These are phyloP conservation scores for Kalmusia sp. DNA, from an alignment of 2,329 filamentous ascomycete species.

Conservation along the genomic window DNA sequence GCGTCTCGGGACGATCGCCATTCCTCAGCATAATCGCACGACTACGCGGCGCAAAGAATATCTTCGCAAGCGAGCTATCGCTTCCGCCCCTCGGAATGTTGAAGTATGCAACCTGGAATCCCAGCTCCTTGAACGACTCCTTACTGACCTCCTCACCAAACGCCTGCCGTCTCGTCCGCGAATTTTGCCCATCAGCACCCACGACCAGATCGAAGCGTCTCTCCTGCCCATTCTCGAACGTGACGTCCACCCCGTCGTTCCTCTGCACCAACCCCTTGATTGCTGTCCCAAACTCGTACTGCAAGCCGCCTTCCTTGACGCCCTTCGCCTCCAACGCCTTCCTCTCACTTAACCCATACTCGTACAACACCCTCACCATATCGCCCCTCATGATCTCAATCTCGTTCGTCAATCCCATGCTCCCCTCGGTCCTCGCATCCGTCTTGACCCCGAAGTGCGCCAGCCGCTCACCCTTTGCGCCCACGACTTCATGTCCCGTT, in stretches of 20 bases:
- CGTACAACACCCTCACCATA: conserved; percentile 56
- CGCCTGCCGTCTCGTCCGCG: conserved; percentile 44
- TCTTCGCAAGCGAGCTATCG: conserved; percentile 44
- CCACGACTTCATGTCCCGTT: conserved; percentile 47
- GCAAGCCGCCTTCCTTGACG: conserved; percentile 28
- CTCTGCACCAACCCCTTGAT: conserved; percentile 39
- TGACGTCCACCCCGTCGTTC: conserved; percentile 41
- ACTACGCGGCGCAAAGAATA: conserved; percentile 42
- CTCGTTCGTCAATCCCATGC: conserved; percentile 31
- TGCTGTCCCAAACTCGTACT: conserved; percentile 35
- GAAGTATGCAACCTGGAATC: conserved; percentile 43
- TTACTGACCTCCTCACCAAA: conserved; percentile 13
- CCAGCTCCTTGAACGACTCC: conserved; percentile 21
- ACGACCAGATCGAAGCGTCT: conserved; percentile 60
- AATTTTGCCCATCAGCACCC: conserved; percentile 62
- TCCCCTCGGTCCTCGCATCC: conserved; percentile 36
- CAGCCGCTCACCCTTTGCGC: conserved; percentile 22
- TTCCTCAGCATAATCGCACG: conserved; percentile 52
- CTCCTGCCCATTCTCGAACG: conserved; percentile 52
- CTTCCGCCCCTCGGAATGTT: conserved; percentile 39
- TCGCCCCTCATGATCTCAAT: conserved; percentile 61
- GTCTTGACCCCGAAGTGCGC: conserved; percentile 22
- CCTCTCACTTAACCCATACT: conserved; percentile 52
- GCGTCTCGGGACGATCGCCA: conserved; percentile 45
- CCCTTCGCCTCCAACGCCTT: conserved; percentile 22